phyloP scores from a whole-genome alignment of 371 early-diverging fungal species.

The Mortierella sp. region DNA sequence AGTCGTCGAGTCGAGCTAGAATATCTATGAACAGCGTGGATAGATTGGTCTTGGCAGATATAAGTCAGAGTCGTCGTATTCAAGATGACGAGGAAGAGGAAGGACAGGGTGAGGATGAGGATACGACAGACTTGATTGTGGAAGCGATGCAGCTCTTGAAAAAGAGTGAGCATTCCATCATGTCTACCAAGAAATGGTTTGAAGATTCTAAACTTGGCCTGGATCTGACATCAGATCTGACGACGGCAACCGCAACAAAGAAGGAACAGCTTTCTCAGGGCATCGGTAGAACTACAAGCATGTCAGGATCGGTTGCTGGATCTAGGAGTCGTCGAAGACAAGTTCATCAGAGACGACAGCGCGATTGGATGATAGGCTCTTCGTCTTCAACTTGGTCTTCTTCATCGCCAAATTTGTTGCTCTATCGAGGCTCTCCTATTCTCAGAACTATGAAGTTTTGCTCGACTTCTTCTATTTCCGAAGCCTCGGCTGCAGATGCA shows the following conservation, averaged over 20 bases:
- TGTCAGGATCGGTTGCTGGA: neutral
- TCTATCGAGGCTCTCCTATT: constrained; percentile 1
- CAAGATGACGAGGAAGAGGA: too few relatives aligned
- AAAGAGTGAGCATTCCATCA: neutral
- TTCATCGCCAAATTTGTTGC: neutral
- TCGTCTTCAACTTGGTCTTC: neutral
- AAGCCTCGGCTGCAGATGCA: neutral
- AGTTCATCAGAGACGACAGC: neutral
- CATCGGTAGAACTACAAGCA: neutral
- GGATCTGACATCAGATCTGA: too few relatives aligned
- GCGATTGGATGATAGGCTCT: neutral
- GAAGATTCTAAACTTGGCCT: neutral
- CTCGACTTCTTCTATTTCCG: neutral
- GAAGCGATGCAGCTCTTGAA: neutral
- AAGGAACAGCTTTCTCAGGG: neutral
- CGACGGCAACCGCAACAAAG: neutral
- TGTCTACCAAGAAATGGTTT: neutral
- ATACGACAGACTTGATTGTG: neutral
- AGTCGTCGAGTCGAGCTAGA: neutral
- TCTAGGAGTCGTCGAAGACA: neutral
- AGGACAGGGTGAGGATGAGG: neutral
- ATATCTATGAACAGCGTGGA: neutral
- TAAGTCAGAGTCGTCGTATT: neutral
- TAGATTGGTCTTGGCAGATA: neutral
- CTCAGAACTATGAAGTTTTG: constrained; percentile 5